Conservation (phyloP, 495 filamentous ascomycete species). For the Jackrogersella minutella region DNA sequence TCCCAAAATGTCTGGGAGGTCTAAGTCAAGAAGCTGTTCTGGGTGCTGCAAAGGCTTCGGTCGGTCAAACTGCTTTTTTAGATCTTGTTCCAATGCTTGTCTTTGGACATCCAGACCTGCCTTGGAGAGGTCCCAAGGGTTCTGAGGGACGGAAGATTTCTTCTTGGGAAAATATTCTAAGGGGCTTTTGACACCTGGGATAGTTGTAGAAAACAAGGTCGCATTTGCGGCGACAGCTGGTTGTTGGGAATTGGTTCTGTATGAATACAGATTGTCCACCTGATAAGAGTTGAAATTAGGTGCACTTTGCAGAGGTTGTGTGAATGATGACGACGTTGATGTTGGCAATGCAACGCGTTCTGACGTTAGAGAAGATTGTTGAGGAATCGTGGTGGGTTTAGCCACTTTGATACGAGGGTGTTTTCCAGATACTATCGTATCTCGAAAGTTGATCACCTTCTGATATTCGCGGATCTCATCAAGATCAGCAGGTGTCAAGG, state of each 20-base stretch:
- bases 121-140: slow-evolving; percentile 82
- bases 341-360: slow-evolving; percentile 37
- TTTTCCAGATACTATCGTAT: slow-evolving; percentile 76
- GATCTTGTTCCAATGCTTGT: slow-evolving; percentile 75
- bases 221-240: slow-evolving; percentile 40
- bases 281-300: slow-evolving; percentile 43
- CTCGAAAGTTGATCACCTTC: slow-evolving; percentile 77
- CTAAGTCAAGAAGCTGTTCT: slow-evolving; percentile 74
- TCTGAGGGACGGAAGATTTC: slow-evolving; percentile 82
- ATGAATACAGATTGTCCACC: slow-evolving; percentile 50
- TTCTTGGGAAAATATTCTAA: slow-evolving; percentile 54
- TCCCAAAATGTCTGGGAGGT: slow-evolving; percentile 75
- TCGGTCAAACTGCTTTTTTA: slow-evolving; percentile 79
- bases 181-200: slow-evolving; percentile 42
- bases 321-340: slow-evolving; percentile 28
- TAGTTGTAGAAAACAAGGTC: slow-evolving; percentile 40
- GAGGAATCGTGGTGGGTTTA: slow-evolving; percentile 46
- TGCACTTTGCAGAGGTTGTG: slow-evolving; percentile 31
- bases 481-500: slow-evolving; percentile 41
- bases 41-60: slow-evolving; percentile 65
- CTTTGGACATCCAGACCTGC: slow-evolving; percentile 84
- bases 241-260: slow-evolving; percentile 49
- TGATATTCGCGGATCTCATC: slow-evolving; percentile 66
- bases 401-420: slow-evolving; percentile 73
- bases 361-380: slow-evolving; percentile 47